phyloP scores from a whole-genome alignment of 768 basidiomycete genomes.

The Myochromella boudieri region DNA sequence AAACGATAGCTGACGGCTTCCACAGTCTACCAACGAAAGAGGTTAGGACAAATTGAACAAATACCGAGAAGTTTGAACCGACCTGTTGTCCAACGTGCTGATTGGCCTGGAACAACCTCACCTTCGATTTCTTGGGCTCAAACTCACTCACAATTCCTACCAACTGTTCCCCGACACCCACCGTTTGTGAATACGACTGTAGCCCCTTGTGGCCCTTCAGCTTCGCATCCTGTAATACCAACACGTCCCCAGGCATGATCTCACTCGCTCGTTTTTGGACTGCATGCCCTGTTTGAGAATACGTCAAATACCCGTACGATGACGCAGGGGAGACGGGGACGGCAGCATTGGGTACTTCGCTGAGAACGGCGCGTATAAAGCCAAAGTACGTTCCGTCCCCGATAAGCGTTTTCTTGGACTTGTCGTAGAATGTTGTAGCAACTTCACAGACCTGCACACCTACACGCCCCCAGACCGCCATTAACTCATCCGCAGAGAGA shows the following conservation, averaged over 20 bases:
- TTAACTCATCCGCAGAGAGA: slow-evolving; percentile 64
- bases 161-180: slow-evolving; percentile 52
- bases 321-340: slow-evolving; percentile 30
- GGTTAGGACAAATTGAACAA: background rate
- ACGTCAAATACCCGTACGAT: slow-evolving; percentile 74
- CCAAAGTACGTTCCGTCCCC: slow-evolving; percentile 86
- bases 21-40: slow-evolving; percentile 39
- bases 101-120: slow-evolving; percentile 84
- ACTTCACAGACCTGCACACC: slow-evolving; percentile 74
- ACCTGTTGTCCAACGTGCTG: slow-evolving; percentile 84
- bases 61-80: slow-evolving; percentile 26
- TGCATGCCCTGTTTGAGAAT: slow-evolving; percentile 61
- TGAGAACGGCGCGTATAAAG: slow-evolving; percentile 68
- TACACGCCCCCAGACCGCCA: slow-evolving; percentile 66
- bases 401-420: slow-evolving; percentile 74
- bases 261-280: slow-evolving; percentile 78
- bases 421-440: slow-evolving; percentile 66
- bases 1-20: slow-evolving; percentile 84
- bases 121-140: slow-evolving; percentile 85
- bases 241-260: slow-evolving; percentile 84
- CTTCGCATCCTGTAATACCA: slow-evolving; percentile 72
- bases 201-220: slow-evolving; percentile 81
- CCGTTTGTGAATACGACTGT: slow-evolving; percentile 65
- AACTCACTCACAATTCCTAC: slow-evolving; percentile 80
- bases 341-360: slow-evolving; percentile 63